phyloP scores from a whole-genome alignment of 2,329 filamentous ascomycete species.

The Peltaster fructicola region DNA sequence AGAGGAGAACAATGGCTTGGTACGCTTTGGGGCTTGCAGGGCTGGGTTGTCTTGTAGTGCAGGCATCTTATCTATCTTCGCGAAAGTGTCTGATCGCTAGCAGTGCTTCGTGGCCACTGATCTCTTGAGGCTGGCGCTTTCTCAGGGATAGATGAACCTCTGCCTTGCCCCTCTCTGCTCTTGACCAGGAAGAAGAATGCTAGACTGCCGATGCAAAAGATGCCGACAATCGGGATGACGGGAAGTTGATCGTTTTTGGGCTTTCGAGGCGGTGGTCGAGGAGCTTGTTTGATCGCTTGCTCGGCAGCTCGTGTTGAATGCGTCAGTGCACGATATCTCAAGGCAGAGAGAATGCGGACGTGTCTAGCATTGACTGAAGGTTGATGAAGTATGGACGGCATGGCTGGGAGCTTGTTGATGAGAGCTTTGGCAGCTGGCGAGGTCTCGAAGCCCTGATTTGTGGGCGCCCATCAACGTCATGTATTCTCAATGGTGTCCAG shows the following conservation, averaged over 20 bases:
- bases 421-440: too few relatives aligned
- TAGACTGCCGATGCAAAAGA: constrained; percentile 28
- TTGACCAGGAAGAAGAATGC: constrained; percentile 31
- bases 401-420: too few relatives aligned
- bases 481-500: too few relatives aligned
- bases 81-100: constrained; percentile 5
- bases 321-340: too few relatives aligned
- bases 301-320: too few relatives aligned
- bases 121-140: constrained; percentile 12
- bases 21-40: constrained; percentile 35
- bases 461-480: too few relatives aligned
- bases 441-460: too few relatives aligned
- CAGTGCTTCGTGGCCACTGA: constrained; percentile 12
- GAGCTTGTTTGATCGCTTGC: too few relatives aligned
- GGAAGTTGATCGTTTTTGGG: constrained; percentile 21
- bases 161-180: constrained; percentile 22
- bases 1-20: constrained; percentile 53
- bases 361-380: too few relatives aligned
- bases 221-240: constrained; percentile 28
- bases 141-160: constrained; percentile 13
- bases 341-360: too few relatives aligned
- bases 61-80: constrained; percentile 1
- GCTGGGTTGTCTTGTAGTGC: constrained; percentile 10
- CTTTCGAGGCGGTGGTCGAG: constrained; percentile 5
- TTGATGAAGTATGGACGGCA: too few relatives aligned